Conservation (phyloP, 179 eudicot genomes). For the Dionaea muscipula region DNA sequence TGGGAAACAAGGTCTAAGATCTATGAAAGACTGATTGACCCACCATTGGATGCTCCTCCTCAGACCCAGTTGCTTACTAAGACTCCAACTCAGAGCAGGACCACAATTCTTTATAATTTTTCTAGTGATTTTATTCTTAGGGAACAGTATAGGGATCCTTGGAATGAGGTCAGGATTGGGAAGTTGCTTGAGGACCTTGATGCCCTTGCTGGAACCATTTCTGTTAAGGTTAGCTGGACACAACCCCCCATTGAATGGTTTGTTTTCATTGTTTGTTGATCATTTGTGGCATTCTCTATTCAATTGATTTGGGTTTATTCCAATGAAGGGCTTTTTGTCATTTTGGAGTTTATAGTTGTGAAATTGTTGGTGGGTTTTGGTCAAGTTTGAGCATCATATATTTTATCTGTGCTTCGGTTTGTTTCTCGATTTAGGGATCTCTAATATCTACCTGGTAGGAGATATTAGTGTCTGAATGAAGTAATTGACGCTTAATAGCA, state of each 20-base stretch:
- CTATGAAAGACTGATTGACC: constrained; percentile 61
- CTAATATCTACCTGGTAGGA: too few species aligned
- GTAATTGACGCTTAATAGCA: too few species aligned
- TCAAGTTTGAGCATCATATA: too few species aligned
- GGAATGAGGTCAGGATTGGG: constrained; percentile 89
- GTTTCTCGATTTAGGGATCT: too few species aligned
- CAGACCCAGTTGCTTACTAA: constrained; percentile 56
- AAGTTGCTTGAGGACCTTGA: constrained; percentile 97
- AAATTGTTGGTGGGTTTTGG: not conserved
- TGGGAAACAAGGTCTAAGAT: constrained; percentile 76
- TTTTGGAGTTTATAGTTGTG: not conserved
- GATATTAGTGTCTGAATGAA: too few species aligned
- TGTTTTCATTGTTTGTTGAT: not conserved
- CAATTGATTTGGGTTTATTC: too few species aligned
- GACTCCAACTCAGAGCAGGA: constrained; percentile 62
- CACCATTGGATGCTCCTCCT: constrained; percentile 65
- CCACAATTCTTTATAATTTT: constrained; percentile 58
- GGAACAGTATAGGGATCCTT: constrained; percentile 92
- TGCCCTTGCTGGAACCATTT: constrained; percentile 94
- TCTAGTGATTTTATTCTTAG: constrained; percentile 68
- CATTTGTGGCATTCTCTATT: not conserved
- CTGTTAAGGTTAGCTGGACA: constrained; percentile 55
- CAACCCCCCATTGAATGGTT: too few species aligned
- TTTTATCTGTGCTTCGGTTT: too few species aligned
- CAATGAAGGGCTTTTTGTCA: too few species aligned